Evolutionary conservation across 2,329 filamentous ascomycete species (phyloP).

Genomic region (Cucurbitaria berberidis): DNA sequence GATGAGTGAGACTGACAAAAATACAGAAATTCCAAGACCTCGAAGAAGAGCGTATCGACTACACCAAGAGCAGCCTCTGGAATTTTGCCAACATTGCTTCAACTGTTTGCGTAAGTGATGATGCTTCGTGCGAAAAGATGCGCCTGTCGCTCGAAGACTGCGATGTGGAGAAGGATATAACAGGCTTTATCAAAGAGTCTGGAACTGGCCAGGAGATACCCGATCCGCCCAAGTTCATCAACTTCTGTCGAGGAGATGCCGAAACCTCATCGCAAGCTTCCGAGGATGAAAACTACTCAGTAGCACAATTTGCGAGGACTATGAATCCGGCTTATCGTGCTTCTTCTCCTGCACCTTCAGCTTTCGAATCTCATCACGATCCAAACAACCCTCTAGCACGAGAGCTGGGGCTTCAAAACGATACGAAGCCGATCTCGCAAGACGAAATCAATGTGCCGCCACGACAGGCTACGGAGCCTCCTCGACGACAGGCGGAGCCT

Average conservation of each 20-base stretch:
- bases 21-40: slow-evolving; percentile 93
- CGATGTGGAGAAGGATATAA: slow-evolving; percentile 95
- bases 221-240: slow-evolving; percentile 96
- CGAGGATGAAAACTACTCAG: slow-evolving; percentile 88
- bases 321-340: slow-evolving; percentile 95
- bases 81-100: slow-evolving; percentile 97
- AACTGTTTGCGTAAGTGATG: slow-evolving; percentile 96
- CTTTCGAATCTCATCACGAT: slow-evolving; percentile 90
- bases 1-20: slow-evolving; percentile 11
- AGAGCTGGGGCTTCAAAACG: slow-evolving; percentile 65
- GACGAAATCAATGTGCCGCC: slow-evolving; percentile 29
- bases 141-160: slow-evolving; percentile 90
- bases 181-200: slow-evolving; percentile 81
- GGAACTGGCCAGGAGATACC: slow-evolving; percentile 98
- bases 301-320: slow-evolving; percentile 92
- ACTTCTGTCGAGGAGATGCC: slow-evolving; percentile 90
- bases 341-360: slow-evolving; percentile 95
- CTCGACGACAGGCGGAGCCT: not conserved
- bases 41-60: slow-evolving; percentile 95
- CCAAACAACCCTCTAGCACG: slow-evolving; percentile 75
- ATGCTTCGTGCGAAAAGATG: slow-evolving; percentile 91
- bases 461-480: not conserved
- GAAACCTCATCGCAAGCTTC: slow-evolving; percentile 83
- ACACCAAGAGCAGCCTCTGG: slow-evolving; percentile 97
- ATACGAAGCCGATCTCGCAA: slow-evolving; percentile 37